These are phyloP conservation scores for Beauveria bassiana DNA, from an alignment of 2,329 filamentous ascomycete species.

Conservation along the genomic window DNA sequence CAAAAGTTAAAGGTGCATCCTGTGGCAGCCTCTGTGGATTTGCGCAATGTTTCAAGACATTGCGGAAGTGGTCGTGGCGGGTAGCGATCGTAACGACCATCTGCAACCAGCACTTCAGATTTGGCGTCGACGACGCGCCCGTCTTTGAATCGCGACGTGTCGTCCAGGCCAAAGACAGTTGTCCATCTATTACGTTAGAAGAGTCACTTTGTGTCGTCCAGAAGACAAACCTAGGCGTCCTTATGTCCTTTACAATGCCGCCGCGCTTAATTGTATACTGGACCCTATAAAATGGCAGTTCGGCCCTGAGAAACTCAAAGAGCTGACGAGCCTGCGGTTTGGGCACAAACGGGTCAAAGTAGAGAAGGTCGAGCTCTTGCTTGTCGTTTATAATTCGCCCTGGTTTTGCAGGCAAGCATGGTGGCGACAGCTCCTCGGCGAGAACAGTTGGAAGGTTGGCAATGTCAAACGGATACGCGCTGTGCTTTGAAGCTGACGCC, in stretches of 20 bases:
- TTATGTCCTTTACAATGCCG: slow-evolving; percentile 52
- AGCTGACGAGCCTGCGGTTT: slow-evolving; percentile 46
- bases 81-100: slow-evolving; percentile 48
- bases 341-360: slow-evolving; percentile 67
- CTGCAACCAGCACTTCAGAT: slow-evolving; percentile 30
- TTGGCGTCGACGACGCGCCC: slow-evolving; percentile 38
- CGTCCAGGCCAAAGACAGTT: slow-evolving; percentile 51
- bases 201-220: background rate
- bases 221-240: slow-evolving; percentile 36
- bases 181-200: slow-evolving; percentile 32
- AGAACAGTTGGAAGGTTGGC: slow-evolving; percentile 32
- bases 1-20: slow-evolving; percentile 69
- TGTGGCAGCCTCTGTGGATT: slow-evolving; percentile 57
- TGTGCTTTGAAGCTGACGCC: slow-evolving; percentile 30
- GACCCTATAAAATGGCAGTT: slow-evolving; percentile 69
- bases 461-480: slow-evolving; percentile 45
- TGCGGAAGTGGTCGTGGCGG: slow-evolving; percentile 62
- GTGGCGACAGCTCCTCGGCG: slow-evolving; percentile 30
- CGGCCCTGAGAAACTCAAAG: slow-evolving; percentile 63
- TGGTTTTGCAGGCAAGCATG: slow-evolving; percentile 41
- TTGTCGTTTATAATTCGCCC: slow-evolving; percentile 55
- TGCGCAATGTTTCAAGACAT: slow-evolving; percentile 58
- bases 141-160: slow-evolving; percentile 53
- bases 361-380: slow-evolving; percentile 63
- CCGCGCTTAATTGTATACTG: slow-evolving; percentile 65